A percentile compares a stretch with the other conserved stretches of the same genome.
These are phyloP conservation scores for Botrytis porri DNA, from an alignment of 2,329 filamentous ascomycete species.

Conservation along the genomic window DNA sequence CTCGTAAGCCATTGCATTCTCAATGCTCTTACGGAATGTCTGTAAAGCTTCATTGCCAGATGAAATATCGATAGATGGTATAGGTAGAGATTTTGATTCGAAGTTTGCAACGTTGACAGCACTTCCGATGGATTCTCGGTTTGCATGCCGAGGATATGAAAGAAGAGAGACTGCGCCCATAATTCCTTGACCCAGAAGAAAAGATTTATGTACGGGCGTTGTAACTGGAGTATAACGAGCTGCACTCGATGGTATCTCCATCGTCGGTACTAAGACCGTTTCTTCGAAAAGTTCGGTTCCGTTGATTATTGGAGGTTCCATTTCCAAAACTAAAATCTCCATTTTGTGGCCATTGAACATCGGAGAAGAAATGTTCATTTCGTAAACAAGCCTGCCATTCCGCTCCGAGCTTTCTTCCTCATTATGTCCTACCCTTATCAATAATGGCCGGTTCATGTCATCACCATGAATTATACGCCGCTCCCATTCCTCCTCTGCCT, in stretches of 20 bases:
- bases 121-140: conserved; percentile 46
- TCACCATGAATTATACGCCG: conserved; percentile 46
- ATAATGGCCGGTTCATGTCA: conserved; percentile 54
- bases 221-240: conserved; percentile 65
- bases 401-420: conserved; percentile 32
- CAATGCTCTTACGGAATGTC: conserved; percentile 65
- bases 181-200: conserved; percentile 72
- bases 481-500: conserved; percentile 64
- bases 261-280: conserved; percentile 68
- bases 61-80: conserved; percentile 61
- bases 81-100: conserved; percentile 41
- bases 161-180: conserved; percentile 59
- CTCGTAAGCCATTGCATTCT: conserved; percentile 70
- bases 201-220: conserved; percentile 79
- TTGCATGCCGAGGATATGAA: conserved; percentile 40
- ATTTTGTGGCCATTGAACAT: conserved; percentile 58
- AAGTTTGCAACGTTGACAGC: conserved; percentile 55
- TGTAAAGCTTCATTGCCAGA: conserved; percentile 61
- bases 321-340: conserved; percentile 59
- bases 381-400: conserved; percentile 51
- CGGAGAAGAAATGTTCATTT: conserved; percentile 62
- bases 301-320: conserved; percentile 49
- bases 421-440: conserved; percentile 55
- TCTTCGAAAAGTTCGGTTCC: conserved; percentile 53
- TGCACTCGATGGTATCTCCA: conserved; percentile 66